Base-by-base conservation (phyloP, 495 filamentous ascomycete species). In the Aspergillus avenaceus region DNA sequence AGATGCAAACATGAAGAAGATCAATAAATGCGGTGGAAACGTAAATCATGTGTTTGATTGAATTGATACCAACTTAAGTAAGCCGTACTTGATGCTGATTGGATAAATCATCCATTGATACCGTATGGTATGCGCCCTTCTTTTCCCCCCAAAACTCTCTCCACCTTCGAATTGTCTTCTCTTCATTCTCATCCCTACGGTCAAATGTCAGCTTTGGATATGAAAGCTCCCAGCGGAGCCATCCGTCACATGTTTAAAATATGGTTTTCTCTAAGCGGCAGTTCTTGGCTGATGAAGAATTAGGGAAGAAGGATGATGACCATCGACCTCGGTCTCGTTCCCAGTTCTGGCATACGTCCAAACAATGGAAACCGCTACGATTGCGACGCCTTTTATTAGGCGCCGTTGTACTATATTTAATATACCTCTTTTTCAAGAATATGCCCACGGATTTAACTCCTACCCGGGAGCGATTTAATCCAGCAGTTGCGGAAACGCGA, bases 271-370 rank as follows among this genome's bases (percentile, higher is more conserved):
- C 68, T 53, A 72, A 64, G 47, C 71, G 73, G 60, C 59, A 75
- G 4, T 71, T 79, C 50, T 59, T 71, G 13, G 72, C 61, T 41
- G 84, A 87, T 63, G 82, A 83, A 66, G 84, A 86, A 72, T 74
- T 84, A n/a, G 84, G 82, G 40, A 86, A 86, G 69, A 81, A 79
- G 50, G 76, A 85, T 60, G 84, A 87, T 60, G 84, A 86, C 56
- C 79, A 80, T 60, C 76, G 70, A 45, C 71, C 68, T 4, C 54
- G 51, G 27, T 58, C 56, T 24, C 50, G 47, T 40, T 29, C 49
- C 19, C 60, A 56, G 41, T 52, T 61, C 29, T 55, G 63, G 29
- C 50, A 64, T 13, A 52, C 16, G 16, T 38, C 65, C 49, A 61
- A 60, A 23, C 53, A 52, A 32, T 69, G 67, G 50, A 64, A 62